A percentile compares a stretch with the other conserved stretches of the same genome.
These are phyloP conservation scores for Podospora bellae-mahoneyi DNA, from an alignment of 495 filamentous ascomycete genomes.

Conservation along the genomic window DNA sequence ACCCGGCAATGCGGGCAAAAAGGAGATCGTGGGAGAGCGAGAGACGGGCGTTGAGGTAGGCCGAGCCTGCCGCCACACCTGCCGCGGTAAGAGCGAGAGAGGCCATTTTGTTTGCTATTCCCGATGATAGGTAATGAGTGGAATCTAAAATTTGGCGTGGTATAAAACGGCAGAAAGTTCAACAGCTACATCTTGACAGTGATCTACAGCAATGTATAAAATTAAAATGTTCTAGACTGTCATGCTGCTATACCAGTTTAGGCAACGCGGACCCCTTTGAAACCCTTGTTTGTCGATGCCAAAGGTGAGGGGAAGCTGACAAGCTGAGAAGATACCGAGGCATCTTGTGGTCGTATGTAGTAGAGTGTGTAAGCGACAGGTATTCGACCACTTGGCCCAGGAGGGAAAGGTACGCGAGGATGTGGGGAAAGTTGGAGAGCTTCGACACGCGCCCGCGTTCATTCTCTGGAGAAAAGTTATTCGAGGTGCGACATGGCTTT, in stretches of 20 bases:
- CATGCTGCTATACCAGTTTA: background rate
- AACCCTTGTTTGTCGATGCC: conserved; percentile 3
- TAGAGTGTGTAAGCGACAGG: background rate
- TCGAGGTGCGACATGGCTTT: background rate
- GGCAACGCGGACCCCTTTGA: background rate
- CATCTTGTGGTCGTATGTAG: background rate
- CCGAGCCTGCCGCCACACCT: conserved; percentile 60
- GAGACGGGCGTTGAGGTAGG: conserved; percentile 77
- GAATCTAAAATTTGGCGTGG: background rate
- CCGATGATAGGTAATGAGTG: background rate
- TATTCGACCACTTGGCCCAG: background rate
- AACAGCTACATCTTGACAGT: background rate
- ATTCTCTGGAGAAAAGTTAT: background rate
- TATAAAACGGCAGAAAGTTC: background rate
- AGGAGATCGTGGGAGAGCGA: conserved; percentile 63
- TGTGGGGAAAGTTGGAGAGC: conserved; percentile 1
- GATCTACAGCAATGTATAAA: background rate
- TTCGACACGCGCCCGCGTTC: background rate
- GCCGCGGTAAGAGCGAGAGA: conserved; percentile 56
- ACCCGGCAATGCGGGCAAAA: conserved; percentile 49
- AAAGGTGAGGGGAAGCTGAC: conserved; percentile 13
- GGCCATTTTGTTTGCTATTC: conserved; percentile 25
- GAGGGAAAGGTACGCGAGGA: background rate
- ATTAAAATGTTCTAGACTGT: background rate
- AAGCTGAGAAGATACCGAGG: conserved; percentile 16